Percentiles rank a stretch among this genome's conserved stretches.
These are phyloP conservation scores for Salix arbutifolia DNA, from an alignment of 345 rosid species.

Conservation along the genomic window DNA sequence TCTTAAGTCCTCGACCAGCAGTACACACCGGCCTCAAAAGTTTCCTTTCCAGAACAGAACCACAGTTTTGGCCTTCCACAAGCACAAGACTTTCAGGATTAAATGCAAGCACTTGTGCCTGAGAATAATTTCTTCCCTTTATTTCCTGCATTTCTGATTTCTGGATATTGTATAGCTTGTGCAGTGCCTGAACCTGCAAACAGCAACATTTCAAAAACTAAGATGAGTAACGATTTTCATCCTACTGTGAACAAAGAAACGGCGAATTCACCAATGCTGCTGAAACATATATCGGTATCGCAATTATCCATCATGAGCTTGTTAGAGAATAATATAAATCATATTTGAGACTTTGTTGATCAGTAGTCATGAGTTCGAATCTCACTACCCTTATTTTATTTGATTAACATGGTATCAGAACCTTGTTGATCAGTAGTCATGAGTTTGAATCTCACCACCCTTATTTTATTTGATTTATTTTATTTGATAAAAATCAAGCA, in stretches of 20 bases:
- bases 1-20: neutral
- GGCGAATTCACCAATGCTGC: neutral
- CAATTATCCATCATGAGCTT: neutral
- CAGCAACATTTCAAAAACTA: neutral
- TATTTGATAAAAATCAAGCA: no score
- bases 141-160: neutral
- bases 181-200: conserved; percentile 17
- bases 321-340: no score
- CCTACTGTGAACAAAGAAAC: neutral
- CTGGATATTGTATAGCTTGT: conserved; percentile 13
- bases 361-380: no score
- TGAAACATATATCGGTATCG: neutral
- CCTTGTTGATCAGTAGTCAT: no score
- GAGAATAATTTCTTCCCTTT: neutral
- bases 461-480: no score
- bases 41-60: conserved; percentile 11
- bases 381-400: no score
- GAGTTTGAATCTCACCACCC: no score
- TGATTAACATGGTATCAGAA: no score
- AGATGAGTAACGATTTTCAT: neutral
- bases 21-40: neutral
- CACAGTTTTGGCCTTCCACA: neutral
- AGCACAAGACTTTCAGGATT: neutral
- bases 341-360: no score
- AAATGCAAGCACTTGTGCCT: conserved; percentile 1